Evolutionary conservation across 768 basidiomycete genomes (phyloP).

Genomic region (Lactifluus volemus): DNA sequence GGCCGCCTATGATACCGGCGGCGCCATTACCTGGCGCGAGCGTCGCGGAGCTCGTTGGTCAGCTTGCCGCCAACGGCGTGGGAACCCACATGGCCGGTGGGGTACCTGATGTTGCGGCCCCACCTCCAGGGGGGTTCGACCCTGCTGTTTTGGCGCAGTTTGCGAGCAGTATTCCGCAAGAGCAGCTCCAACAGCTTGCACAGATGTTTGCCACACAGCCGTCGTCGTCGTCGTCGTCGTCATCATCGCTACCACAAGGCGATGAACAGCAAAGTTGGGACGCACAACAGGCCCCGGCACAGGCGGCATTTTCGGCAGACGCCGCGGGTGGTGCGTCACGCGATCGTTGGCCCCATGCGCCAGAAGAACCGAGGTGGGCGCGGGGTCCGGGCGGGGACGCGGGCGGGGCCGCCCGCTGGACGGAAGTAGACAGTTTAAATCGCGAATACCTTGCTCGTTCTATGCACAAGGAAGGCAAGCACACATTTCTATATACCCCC

Average conservation of each 20-base stretch:
- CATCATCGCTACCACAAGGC: background rate
- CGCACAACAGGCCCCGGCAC: constrained; percentile 10
- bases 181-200: constrained; percentile 20
- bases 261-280: constrained; percentile 20
- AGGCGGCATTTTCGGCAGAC: constrained; percentile 15
- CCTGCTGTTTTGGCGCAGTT: constrained; percentile 7
- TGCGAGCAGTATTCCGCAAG: constrained; percentile 17
- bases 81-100: constrained; percentile 21
- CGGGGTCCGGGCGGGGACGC: constrained; percentile 33
- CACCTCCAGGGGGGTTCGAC: constrained; percentile 26
- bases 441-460: constrained; percentile 86
- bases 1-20: constrained; percentile 30
- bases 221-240: constrained; percentile 1
- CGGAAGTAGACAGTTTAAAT: constrained; percentile 62
- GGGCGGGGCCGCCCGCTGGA: constrained; percentile 40
- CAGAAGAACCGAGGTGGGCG: constrained; percentile 30
- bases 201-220: constrained; percentile 22
- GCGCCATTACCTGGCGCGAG: constrained; percentile 31
- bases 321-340: constrained; percentile 9
- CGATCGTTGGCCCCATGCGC: constrained; percentile 38
- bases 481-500: constrained; percentile 37
- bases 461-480: constrained; percentile 91
- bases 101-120: constrained; percentile 29
- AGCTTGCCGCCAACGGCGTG: constrained; percentile 38
- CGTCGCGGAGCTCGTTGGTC: constrained; percentile 64